Base-by-base conservation (phyloP, 331 rosid genomes). In the Dryas integrifolia region DNA sequence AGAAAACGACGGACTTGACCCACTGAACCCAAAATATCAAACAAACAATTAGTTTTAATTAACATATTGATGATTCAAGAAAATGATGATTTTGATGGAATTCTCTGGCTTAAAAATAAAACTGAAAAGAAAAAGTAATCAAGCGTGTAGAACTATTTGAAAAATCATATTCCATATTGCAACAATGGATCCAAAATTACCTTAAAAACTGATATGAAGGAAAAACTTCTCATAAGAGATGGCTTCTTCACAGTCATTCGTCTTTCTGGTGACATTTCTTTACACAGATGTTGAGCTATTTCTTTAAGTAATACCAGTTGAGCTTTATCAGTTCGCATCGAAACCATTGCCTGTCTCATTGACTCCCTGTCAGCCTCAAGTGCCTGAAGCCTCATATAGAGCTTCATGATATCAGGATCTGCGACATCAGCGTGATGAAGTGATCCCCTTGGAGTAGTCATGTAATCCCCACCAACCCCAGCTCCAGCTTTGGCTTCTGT, bases 361-460 rank as follows among this genome's bases (percentile, higher is more conserved):
- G 99, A 95, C 72, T 95, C 99, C 83, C 96, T 85, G 79, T 95
- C 99, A 9, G 99, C 96, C 85, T 95, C 99, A 47, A 95, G 96
- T 75, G 90, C 97, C 80, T 92, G 98, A 86, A 95, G 97, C 81
- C 99, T 88, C 90, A 72, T 71, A 85, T 74, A 88, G 81, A 95
- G 98, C 86, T 92, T 95, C 87, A 87, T 89, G 43, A 89, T 72
- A 21, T 88, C 87, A 0, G 96, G 93, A 82, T 89, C 99, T 35
- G 70, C 88, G 59, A 77, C 73, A 43, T 86, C 88, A 41, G 79
- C 76, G 40, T 80, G 81, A 83, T 69, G 70, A 64, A 74, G 38
- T 21, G 87, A 69, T 24, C 82, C 92, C 70, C 75, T 85, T 2
- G 97, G 90, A 38, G 96, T 73, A 63, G 73, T 73, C 48, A 35